phyloP scores from a whole-genome alignment of 768 basidiomycete genomes.

The Pholiota conissans region DNA sequence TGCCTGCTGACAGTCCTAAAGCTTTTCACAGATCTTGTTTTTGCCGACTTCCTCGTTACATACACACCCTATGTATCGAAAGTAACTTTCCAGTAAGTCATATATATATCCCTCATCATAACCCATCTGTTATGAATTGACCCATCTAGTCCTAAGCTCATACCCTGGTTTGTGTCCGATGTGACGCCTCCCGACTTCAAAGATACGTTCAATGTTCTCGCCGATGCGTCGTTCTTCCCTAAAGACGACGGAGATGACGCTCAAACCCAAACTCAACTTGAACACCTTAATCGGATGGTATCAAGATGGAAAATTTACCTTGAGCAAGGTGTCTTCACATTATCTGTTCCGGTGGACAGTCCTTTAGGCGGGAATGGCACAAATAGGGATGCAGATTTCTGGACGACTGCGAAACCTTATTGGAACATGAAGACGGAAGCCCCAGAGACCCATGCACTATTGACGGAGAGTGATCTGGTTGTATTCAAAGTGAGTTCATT shows the following conservation, averaged over 20 bases:
- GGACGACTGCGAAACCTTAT: conserved; percentile 77
- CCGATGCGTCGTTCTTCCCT: conserved; percentile 65
- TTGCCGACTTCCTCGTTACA: conserved; percentile 91
- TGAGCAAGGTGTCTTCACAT: conserved; percentile 63
- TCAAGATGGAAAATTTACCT: conserved; percentile 74
- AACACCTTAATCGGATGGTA: conserved; percentile 60
- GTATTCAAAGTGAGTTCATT: conserved; percentile 71
- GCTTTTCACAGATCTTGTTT: conserved; percentile 92
- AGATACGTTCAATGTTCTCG: conserved; percentile 54
- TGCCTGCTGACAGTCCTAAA: no score
- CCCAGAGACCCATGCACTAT: conserved; percentile 45
- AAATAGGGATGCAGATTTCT: conserved; percentile 47
- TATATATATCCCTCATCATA: not conserved
- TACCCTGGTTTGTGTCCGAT: conserved; percentile 98
- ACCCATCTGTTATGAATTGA: not conserved
- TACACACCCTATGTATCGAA: conserved; percentile 80
- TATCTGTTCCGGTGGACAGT: conserved; percentile 67
- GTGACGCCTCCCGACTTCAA: conserved; percentile 87
- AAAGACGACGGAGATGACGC: conserved; percentile 24
- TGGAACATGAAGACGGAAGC: conserved; percentile 67
- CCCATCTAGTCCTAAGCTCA: conserved; percentile 74
- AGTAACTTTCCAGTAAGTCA: conserved; percentile 86
- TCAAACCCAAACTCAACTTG: conserved; percentile 8
- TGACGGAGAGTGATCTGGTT: conserved; percentile 65
- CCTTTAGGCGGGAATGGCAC: conserved; percentile 44